Base-by-base conservation (phyloP, 805 yeast species). In the Ogataea trehaloabstinens region DNA sequence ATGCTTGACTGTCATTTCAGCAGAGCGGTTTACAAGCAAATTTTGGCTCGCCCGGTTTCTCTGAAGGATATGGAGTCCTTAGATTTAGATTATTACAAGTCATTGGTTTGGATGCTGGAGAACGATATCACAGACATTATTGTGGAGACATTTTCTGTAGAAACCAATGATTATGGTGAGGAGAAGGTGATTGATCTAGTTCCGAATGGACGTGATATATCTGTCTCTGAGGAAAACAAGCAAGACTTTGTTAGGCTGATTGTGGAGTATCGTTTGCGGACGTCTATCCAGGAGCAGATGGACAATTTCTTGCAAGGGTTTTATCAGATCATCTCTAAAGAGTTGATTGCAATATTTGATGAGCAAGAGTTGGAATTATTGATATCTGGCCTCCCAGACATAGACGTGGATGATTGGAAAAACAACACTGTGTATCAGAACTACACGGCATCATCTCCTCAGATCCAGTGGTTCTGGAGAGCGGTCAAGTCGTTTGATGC, bases 401-500 rank as follows among this genome's bases (percentile, higher is more conserved):
- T 93, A 53, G 96, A 88, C 64, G 91, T 91, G 16, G 87, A 82
- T 50, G 99, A 93, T 58, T 93, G 99, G 99, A 85, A 85, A 49
- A 82, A 79, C 54, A 85, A 93, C 58, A 78, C 96, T 1, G 71
- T 67, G 1, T 84, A 93, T 63, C 82, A 76, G 34, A 91, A 89
- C 57, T 93, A 91, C 60, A 76, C 88, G 0, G 73, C 90, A 1
- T 73, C 85, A 2, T 85, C 95, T 2, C 80, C 86, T 21, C 97
- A 90, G 57, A 82, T 93, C 40, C 89, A 84, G 56, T 91, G 97
- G 86, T 93, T 93, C 66, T 93, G 99, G 99, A 73, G 97, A 57
- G 96, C 97, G 1, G 96, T 93, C 11, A 78, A 88, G 53, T 86
- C 97, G 1, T 93, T 93, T 64, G 96, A 88, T 54, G 76, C 76